Evolutionary conservation across 805 yeast genomes (phyloP).

Genomic region (Wickerhamomyces strasburgensis): DNA sequence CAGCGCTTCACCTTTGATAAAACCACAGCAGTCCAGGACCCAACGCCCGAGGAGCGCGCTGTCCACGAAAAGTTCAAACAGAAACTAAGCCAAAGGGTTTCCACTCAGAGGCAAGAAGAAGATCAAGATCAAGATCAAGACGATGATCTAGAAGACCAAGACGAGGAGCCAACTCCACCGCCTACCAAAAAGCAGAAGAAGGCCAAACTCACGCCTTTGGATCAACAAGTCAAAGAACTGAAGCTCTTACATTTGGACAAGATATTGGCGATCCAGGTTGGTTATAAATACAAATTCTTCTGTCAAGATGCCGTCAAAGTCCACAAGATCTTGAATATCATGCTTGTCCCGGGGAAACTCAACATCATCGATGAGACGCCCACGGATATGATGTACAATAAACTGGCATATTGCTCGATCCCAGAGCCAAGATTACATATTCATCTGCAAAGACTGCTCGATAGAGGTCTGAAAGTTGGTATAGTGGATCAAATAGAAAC

Average conservation of each 20-base stretch:
- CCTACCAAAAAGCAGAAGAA: slow-evolving; percentile 9
- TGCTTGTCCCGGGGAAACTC: slow-evolving; percentile 66
- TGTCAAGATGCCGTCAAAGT: slow-evolving; percentile 80
- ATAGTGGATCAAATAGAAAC: slow-evolving; percentile 83
- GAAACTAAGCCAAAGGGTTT: slow-evolving; percentile 5
- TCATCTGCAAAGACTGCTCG: slow-evolving; percentile 69
- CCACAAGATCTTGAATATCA: slow-evolving; percentile 60
- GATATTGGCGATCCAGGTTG: slow-evolving; percentile 78
- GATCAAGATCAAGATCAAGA: slow-evolving; percentile 4
- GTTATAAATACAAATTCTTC: slow-evolving; percentile 84
- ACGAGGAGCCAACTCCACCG: slow-evolving; percentile 2
- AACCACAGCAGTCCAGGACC: slow-evolving; percentile 2
- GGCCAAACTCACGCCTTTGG: slow-evolving; percentile 64
- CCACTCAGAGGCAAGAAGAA: background rate
- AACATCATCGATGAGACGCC: slow-evolving; percentile 46
- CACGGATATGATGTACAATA: slow-evolving; percentile 44
- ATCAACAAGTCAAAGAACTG: slow-evolving; percentile 66
- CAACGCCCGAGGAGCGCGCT: slow-evolving; percentile 3
- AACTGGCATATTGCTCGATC: slow-evolving; percentile 79
- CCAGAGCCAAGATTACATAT: slow-evolving; percentile 73
- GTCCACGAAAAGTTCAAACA: slow-evolving; percentile 7
- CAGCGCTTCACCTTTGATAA: slow-evolving; percentile 4
- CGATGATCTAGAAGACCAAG: slow-evolving; percentile 6
- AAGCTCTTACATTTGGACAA: slow-evolving; percentile 61
- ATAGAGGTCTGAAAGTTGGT: slow-evolving; percentile 75